Conservation (phyloP, 768 basidiomycete species). For the Mycena polygramma region DNA sequence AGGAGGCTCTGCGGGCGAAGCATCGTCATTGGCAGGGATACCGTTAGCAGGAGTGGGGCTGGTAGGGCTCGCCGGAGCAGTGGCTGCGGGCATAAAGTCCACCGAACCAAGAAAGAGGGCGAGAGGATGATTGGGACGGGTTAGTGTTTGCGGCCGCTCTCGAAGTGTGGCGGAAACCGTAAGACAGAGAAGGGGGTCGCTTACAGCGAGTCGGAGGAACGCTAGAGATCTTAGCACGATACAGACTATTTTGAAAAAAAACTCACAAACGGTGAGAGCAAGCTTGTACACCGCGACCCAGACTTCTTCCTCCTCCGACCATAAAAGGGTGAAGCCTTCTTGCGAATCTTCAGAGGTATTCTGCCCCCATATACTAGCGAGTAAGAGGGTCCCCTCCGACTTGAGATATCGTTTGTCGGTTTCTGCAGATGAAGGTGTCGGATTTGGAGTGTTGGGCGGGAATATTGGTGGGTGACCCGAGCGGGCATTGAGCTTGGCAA, state of each 20-base stretch:
- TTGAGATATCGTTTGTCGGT: constrained; percentile 83
- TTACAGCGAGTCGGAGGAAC: constrained; percentile 76
- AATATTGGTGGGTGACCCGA: constrained; percentile 74
- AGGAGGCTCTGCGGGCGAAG: constrained; percentile 53
- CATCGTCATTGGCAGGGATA: constrained; percentile 17
- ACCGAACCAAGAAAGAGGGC: constrained; percentile 53
- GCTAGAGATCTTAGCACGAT: constrained; percentile 57
- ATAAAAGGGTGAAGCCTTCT: constrained; percentile 76
- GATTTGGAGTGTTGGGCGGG: constrained; percentile 88
- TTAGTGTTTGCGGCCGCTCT: constrained; percentile 72
- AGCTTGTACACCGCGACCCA: constrained; percentile 90
- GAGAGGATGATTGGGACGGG: constrained; percentile 59
- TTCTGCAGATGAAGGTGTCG: constrained; percentile 79
- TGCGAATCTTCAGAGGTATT: constrained; percentile 56
- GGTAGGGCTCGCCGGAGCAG: constrained; percentile 37
- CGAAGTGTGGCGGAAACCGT: constrained; percentile 91
- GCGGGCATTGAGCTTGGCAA: constrained; percentile 53
- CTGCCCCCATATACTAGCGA: constrained; percentile 83
- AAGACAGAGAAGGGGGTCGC: constrained; percentile 84
- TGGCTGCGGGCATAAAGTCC: constrained; percentile 51
- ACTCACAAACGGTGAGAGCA: constrained; percentile 84
- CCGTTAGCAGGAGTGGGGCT: constrained; percentile 48
- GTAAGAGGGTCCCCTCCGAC: constrained; percentile 81
- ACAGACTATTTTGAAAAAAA: not conserved
- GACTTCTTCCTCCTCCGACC: constrained; percentile 67